Evolutionary conservation across 768 basidiomycete genomes (phyloP), one percentile per base, ranked within the genome.

Genomic region (Mycena galericulata): DNA sequence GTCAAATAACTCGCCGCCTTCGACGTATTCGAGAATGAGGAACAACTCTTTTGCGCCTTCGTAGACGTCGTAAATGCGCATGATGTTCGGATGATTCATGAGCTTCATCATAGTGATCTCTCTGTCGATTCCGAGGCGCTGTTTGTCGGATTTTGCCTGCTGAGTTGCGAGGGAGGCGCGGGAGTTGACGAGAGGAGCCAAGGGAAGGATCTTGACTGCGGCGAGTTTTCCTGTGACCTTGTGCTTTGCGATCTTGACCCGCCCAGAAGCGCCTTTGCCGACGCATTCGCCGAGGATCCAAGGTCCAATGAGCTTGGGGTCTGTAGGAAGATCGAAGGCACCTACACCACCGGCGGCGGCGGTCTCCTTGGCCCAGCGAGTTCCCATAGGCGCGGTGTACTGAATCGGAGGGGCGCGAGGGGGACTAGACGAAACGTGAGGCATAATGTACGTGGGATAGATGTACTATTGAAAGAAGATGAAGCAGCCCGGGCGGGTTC

Each of bases 31-130:
- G 57, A 98, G 87, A 36, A 98, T 91, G 34, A 98, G 89, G 80
- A 92, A 98, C 45, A 98, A 90, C 72, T 97, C 94, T 75, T 88
- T 91, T 45, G 93, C 90, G 76, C 94, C 93, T 81, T 98, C 96
- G 80, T 93, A 98, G 60, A 98, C 97, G 76, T 99, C 97, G 79
- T 95, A 96, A 43, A 99, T 91, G 68, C 92, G 90, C 84, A 98
- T 89, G 74, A 99, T 95, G 80, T 98, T 98, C 2, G 96, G 97
- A 77, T 99, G 97, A 75, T 97, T 94, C 91, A 99, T 96, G 73
- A 98, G 92, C 79, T 98, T 99, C 97, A 99, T 97, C 91, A 98
- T 96, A 62, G 94, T 95, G 68, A 99, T 97, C 79, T 99, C 97
- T 70, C 95, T 84, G 78, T 98, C 96, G 67, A 98, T 92, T 4